Conservation (phyloP, 2,329 filamentous ascomycete species). For the Pseudocercospora fijiensis region DNA sequence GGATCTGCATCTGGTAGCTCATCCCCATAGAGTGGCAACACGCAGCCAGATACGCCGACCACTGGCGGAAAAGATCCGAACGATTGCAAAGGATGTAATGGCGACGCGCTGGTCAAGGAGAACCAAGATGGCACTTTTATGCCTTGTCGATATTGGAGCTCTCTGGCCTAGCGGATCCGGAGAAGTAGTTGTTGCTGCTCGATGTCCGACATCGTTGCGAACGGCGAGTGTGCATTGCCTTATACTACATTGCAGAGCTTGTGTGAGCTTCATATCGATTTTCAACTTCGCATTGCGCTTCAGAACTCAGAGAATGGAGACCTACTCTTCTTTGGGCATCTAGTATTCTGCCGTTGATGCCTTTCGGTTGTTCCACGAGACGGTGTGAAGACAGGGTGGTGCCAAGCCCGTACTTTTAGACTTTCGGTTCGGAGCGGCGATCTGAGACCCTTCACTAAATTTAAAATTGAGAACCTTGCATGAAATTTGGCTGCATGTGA, state of each 20-base stretch:
- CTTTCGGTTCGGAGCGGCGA: background rate
- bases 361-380: background rate
- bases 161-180: background rate
- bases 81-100: background rate
- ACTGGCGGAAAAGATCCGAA: no score
- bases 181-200: background rate
- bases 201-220: no score
- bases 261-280: no score
- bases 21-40: background rate
- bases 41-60: background rate
- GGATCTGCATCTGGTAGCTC: background rate
- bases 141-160: background rate
- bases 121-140: background rate
- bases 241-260: no score
- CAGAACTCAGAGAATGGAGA: no score
- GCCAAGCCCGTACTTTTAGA: background rate
- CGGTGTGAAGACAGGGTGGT: background rate
- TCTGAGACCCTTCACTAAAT: background rate
- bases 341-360: background rate
- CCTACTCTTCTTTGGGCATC: no score
- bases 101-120: background rate
- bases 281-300: no score
- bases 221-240: no score
- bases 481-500: conserved; percentile 3
- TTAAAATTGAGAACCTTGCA: background rate